Base-by-base conservation (phyloP, 2,329 filamentous ascomycete species). In the Alternaria panax region DNA sequence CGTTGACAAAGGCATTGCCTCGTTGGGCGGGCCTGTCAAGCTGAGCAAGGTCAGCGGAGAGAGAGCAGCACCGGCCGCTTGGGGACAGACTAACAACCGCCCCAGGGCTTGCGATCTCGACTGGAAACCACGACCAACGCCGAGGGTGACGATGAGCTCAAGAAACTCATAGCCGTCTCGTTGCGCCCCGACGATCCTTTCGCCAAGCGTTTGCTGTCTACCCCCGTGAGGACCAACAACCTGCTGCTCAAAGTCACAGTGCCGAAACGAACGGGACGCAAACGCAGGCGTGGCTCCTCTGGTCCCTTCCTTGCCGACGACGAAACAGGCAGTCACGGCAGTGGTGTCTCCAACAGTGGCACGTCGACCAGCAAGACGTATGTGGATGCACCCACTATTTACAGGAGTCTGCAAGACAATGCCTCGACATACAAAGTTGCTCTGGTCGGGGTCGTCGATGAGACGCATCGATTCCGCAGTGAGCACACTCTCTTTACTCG, bases 401-500 rank as follows among this genome's bases (percentile, higher is more conserved):
- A 88, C 34, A 85, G 85, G 59, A 89, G 85, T 63, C 77, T 96
- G 60, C 84, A 84, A 65, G 92, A 96, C 73, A 95, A 93, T 73
- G 80, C 83, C 0, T 85, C 83, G 8, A 84, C 78, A 8, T 94
- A 93, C 74, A 79, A 84, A 5, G 84, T 92, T 28, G 87, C 93
- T 66, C 84, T 88, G 1, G 84, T 93, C 3, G 92, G 92, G 7
- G 79, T 88, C 20, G 86, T 97, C 61, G 87, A 88, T 55, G 88
- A 92, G 67, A 95, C 90, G 1, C 93, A 98, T 82, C 87, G 94
- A 36, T 99, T 96, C 78, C 87, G 94, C 74, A 89, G 89, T 85
- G 76, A 63, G 78, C 62, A 9, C 22, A 20, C 11, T 16, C 11
- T 7, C 6, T 11, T 8, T n/a, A 34, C 24, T 12, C 43, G n/a